phyloP scores from a whole-genome alignment of 2,329 filamentous ascomycete genomes.

The Colletotrichum nymphaeae region DNA sequence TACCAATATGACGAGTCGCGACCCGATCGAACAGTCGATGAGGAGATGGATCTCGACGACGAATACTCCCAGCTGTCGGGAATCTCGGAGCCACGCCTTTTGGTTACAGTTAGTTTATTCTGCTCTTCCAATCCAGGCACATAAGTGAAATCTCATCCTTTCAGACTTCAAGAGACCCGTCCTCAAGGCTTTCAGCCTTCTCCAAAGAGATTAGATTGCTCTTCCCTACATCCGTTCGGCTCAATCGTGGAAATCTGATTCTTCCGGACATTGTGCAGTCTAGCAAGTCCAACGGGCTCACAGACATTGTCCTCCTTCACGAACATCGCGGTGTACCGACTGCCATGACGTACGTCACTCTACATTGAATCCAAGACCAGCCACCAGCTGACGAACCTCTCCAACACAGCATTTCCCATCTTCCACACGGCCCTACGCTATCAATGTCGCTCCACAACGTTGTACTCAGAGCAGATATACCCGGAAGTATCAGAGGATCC shows the following conservation, averaged over 20 bases:
- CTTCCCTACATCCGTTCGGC: constrained; percentile 82
- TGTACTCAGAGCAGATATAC: constrained; percentile 88
- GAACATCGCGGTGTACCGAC: constrained; percentile 95
- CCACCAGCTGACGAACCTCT: not conserved
- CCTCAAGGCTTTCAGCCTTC: constrained; percentile 85
- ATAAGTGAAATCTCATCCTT: too few species aligned
- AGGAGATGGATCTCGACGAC: constrained; percentile 82
- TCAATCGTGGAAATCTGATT: constrained; percentile 93
- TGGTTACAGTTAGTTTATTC: not conserved
- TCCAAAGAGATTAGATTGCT: constrained; percentile 89
- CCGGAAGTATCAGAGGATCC: constrained; percentile 85
- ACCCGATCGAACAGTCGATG: constrained; percentile 73
- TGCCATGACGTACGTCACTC: constrained; percentile 76
- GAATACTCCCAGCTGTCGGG: constrained; percentile 94
- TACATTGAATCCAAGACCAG: constrained; percentile 90
- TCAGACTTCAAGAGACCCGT: constrained; percentile 87
- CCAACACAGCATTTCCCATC: constrained; percentile 66
- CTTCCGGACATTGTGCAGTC: constrained; percentile 86
- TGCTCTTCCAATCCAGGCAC: too few species aligned
- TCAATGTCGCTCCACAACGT: constrained; percentile 95
- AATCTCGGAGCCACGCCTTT: constrained; percentile 76
- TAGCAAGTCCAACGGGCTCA: constrained; percentile 82
- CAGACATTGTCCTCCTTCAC: constrained; percentile 88
- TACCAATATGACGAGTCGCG: constrained; percentile 93
- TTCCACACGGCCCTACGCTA: constrained; percentile 83